Base-by-base conservation (phyloP, 495 filamentous ascomycete genomes). In the Aspergillus heteromorphus region DNA sequence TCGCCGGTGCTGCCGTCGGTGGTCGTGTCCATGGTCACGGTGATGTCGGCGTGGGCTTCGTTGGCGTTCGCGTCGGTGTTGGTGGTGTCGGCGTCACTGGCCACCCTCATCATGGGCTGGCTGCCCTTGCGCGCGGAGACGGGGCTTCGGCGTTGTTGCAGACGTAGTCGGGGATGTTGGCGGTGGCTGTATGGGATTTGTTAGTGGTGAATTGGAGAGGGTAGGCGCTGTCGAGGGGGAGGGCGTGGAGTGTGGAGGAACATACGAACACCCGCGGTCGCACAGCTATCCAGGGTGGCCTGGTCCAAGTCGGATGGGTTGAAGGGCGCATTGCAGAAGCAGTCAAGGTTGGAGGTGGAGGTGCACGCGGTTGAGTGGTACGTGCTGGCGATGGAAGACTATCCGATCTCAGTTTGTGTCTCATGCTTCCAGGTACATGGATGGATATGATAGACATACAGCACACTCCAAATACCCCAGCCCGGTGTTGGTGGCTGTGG, bases 401-500 rank as follows among this genome's bases (percentile, higher is more conserved):
- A 10, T 49, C 8, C 11, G 19, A 7, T 20, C 2, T 2, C 14
- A n/a, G 40, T 53, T 53, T 23, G 10, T 52, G n/a, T 56, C 18
- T 10, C 4, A 2, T 20, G 11, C 1, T 40, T 18, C 2, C 20
- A 13, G 40, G 19, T 11, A 42, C 31, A 18, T 18, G n/a, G 31
- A 7, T 23, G 23, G 41, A 23, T 30, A n/a, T 16, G 18, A 19
- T 20, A 17, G 6, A 59, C 51, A 4, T 41, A 59, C 57, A 23
- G 48, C 57, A 14, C 57, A 59, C 16, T 55, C 48, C 11, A 59
- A 13, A 34, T 59, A 59, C 3, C 57, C 57, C 17, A 59, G 34
- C 4, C 40, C 52, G 1, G 16, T 31, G 11, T 52, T 13, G 0
- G 53, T 27, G 6, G 53, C 29, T 16, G 25, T 16, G 6, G 45